Evolutionary conservation across 371 early-diverging fungal genomes (phyloP), one percentile per base, ranked within the genome.

Genomic region (Umbelopsis sp.): DNA sequence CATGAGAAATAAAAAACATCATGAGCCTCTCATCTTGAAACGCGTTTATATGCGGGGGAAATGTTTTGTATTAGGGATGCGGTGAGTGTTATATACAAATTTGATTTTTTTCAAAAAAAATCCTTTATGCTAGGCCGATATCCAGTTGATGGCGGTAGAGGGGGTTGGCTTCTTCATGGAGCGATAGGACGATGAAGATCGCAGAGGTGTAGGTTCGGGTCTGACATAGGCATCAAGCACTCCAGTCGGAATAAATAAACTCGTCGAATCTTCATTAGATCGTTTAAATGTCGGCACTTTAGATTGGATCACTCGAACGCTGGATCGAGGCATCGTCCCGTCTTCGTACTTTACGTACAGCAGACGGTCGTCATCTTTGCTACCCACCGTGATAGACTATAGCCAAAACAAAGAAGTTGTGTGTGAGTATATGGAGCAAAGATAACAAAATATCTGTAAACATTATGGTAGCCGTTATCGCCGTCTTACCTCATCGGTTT

Each of bases 241-340:
- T 10, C 57, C 57, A 14, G 57, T 18, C 1, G 57, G 57, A 57
- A 57, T 57, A n/a, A 35, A 57, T 18, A 57, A 18, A 35, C 57
- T 57, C 0, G 57, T 37, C 32, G 35, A 16, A 35, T 57, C 57
- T 16, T 57, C 57, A 6, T 57, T 57, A 16, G 35, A 18, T 35
- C 32, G 57, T 35, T 57, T 32, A 18, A 37, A 11, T 57, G 57
- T 57, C 16, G 57, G 57, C 18, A 57, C 12, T 3, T 57, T 57
- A 32, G 57, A 29, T 35, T 57, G 57, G 18, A 57, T 57, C 8
- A 57, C 57, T 35, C 57, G 57, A 12, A 57, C 57, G 32, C 57
- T 57, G 29, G 57, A 57, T 11, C 57, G 11, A 10, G 57, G 57
- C 57, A 57, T 57, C 0, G 57, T 57, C 9, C 57, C 57, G 32